These are phyloP conservation scores for Rhizomucor pusillus DNA, from an alignment of 371 early-diverging fungal genomes.

Conservation along the genomic window DNA sequence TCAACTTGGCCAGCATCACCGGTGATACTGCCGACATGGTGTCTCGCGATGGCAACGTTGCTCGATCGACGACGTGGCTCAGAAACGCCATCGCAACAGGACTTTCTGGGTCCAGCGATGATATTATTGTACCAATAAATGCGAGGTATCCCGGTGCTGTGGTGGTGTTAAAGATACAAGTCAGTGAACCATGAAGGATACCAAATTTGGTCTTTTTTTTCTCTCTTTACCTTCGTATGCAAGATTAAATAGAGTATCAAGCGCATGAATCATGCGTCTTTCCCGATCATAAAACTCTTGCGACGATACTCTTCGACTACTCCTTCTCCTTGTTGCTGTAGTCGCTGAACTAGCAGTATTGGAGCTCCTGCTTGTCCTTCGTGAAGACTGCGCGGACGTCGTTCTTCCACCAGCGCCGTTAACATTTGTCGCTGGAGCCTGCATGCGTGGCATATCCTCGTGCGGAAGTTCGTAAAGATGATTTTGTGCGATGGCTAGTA, in stretches of 20 bases:
- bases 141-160: slow-evolving; percentile 37
- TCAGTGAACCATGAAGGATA: not conserved
- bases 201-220: slow-evolving; percentile 15
- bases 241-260: slow-evolving; percentile 18
- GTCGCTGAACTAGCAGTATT: not conserved
- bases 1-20: slow-evolving; percentile 27
- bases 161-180: not conserved
- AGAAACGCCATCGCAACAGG: slow-evolving; percentile 57
- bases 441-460: not conserved
- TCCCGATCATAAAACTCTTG: slow-evolving; percentile 24
- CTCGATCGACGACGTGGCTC: slow-evolving; percentile 54
- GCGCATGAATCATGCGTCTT: slow-evolving; percentile 20
- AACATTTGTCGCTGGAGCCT: no score
- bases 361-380: no score
- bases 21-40: slow-evolving; percentile 35
- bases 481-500: slow-evolving; percentile 20
- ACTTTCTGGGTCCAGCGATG: slow-evolving; percentile 37
- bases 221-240: slow-evolving; percentile 31
- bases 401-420: no score
- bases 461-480: slow-evolving; percentile 12
- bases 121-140: slow-evolving; percentile 26
- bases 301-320: slow-evolving; percentile 1
- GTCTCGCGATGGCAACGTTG: slow-evolving; percentile 49
- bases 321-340: not conserved
- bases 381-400: no score